phyloP scores from a whole-genome alignment of 345 rosid genomes.

The Toxicodendron radicans region DNA sequence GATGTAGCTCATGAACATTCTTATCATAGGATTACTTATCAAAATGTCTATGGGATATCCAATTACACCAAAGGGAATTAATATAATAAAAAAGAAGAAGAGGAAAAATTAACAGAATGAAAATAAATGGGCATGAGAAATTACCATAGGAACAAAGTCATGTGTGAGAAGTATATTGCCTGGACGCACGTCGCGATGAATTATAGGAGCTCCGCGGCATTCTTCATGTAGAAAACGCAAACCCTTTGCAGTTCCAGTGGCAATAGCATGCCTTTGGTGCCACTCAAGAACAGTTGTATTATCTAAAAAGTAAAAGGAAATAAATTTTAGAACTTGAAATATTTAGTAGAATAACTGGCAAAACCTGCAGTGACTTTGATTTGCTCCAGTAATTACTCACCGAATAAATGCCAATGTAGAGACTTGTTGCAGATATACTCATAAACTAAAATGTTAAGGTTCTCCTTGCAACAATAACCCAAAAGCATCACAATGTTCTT shows the following conservation, averaged over 20 bases:
- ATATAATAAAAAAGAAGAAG: too few species aligned
- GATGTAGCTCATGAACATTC: neutral
- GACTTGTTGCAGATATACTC: conserved; percentile 73
- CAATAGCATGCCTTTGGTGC: conserved; percentile 56
- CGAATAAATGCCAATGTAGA: conserved; percentile 64
- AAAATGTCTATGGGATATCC: neutral
- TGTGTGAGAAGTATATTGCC: conserved; percentile 65
- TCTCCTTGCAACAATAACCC: conserved; percentile 66
- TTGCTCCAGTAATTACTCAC: conserved; percentile 27
- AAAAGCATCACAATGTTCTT: conserved; percentile 74
- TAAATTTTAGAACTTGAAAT: neutral
- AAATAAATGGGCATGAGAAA: neutral
- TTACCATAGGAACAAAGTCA: conserved; percentile 67
- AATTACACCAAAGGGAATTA: neutral
- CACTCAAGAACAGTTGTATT: conserved; percentile 46
- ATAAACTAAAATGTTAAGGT: conserved; percentile 58
- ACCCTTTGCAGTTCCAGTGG: conserved; percentile 64
- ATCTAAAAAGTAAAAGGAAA: conserved; percentile 18
- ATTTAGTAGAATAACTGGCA: neutral
- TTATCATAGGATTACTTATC: neutral
- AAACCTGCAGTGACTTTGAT: neutral
- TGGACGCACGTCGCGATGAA: conserved; percentile 62
- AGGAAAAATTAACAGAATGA: neutral
- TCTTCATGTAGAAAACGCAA: conserved; percentile 63
- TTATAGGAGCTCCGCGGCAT: conserved; percentile 61